Base-by-base conservation (phyloP, 352 stramenopile species). In the Discostella stelligera region DNA sequence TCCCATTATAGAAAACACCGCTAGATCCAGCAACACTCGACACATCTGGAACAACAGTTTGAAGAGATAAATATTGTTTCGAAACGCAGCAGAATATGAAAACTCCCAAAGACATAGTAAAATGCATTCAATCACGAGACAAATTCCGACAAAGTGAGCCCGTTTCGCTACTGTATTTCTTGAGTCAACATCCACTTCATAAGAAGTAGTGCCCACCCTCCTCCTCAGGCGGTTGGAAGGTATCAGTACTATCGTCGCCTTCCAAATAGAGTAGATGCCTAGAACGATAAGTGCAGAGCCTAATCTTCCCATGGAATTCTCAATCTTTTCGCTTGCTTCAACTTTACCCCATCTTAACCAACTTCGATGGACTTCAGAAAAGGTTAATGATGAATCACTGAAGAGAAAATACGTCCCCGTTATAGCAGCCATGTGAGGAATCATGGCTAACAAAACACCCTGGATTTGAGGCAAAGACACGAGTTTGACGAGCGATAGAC, bases 61-160 rank as follows among this genome's bases (percentile, higher is more conserved):
- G 41, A 82, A 85, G 0, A 66, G 65, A 63, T 98, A 98, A 62
- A 98, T 96, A 66, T 97, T 93, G 44, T 87, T 83, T 8, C 94
- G 95, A 68, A 98, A 98, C 18, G 80, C 73, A 16, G 90, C 68
- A 23, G 95, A 98, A 88, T 98, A 99, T 8, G 94, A 97, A 72
- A 98, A 98, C 79, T 98, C 96, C 88, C 94, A 97, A n/a, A 98
- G 86, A 46, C 96, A 84, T n/a, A 98, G 84, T 60, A 98, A 84
- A 14, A 93, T 67, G 30, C 85, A 83, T 85, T 97, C 91, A 67
- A 97, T 91, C 16, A 72, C 83, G n/a, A 97, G 66, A 0, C 91
- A 93, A 9, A 88, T 86, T 30, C 96, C 87, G 39, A 98, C 61
- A n/a, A 98, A 91, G 66, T 98, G 96, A 39, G 89, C 88, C 20